These are phyloP conservation scores for Chrysanthemum makinoi DNA, from an alignment of 129 eudicot genomes.

Conservation along the genomic window DNA sequence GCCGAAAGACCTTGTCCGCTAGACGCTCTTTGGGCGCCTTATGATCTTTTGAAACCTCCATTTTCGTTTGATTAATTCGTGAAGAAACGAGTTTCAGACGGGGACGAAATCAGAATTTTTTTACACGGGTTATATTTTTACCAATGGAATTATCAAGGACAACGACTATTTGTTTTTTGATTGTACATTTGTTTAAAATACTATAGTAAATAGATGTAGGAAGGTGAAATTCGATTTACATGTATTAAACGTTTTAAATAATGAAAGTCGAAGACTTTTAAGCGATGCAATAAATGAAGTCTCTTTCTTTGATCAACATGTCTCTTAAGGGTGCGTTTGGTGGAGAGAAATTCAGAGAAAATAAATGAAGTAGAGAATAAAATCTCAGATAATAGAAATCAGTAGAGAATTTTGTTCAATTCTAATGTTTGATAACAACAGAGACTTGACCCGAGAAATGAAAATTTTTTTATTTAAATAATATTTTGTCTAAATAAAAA, in stretches of 20 bases:
- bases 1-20: conserved; percentile 60
- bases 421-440: too few species aligned
- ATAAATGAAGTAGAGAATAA: too few species aligned
- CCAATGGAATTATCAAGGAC: too few species aligned
- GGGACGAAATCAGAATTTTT: conserved; percentile 10
- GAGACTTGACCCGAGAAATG: too few species aligned
- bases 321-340: too few species aligned
- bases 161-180: neutral
- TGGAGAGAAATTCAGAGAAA: too few species aligned
- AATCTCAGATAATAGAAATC: too few species aligned
- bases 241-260: conserved; percentile 3
- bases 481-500: too few species aligned
- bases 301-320: neutral
- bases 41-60: conserved; percentile 54
- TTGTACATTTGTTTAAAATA: conserved; percentile 35
- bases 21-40: conserved; percentile 82
- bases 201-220: conserved; percentile 24
- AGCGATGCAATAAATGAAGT: conserved; percentile 27
- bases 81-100: conserved; percentile 1
- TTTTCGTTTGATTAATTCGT: conserved; percentile 53
- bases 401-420: too few species aligned
- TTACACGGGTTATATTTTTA: neutral
- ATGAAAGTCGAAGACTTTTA: conserved; percentile 18
- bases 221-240: conserved; percentile 18
- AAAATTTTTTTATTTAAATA: too few species aligned